Evolutionary conservation across 2,329 filamentous ascomycete genomes (phyloP).

Genomic region (Colletotrichum sp.): DNA sequence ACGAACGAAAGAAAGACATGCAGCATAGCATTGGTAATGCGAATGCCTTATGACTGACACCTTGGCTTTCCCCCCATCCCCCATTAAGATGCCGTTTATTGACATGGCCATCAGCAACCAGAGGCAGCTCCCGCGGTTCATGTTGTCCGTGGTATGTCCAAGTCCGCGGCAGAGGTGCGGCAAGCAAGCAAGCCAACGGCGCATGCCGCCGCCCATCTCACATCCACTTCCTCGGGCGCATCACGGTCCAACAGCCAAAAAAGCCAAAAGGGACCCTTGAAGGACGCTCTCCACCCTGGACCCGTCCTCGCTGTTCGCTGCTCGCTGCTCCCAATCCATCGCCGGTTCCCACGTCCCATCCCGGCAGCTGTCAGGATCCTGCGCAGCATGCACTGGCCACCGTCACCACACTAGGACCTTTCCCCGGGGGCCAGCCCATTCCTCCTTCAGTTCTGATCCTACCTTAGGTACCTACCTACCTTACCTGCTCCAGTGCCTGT

Average conservation of each 20-base stretch:
- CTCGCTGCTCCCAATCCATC: not conserved
- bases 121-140: not conserved
- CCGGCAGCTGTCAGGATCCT: constrained; percentile 17
- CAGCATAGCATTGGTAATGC: not conserved
- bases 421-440: constrained; percentile 10
- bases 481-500: not conserved
- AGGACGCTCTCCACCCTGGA: not conserved
- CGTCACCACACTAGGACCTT: constrained; percentile 11
- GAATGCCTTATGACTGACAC: not conserved
- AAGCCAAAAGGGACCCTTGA: not conserved
- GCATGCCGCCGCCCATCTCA: not conserved
- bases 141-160: not conserved
- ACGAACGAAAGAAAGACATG: not conserved
- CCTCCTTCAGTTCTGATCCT: constrained; percentile 18
- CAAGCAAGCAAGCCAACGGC: not conserved
- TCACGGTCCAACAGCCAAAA: not conserved
- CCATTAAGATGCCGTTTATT: not conserved
- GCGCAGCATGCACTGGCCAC: constrained; percentile 11
- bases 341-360: constrained; percentile 2
- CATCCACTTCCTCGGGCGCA: not conserved
- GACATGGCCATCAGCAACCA: not conserved
- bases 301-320: not conserved
- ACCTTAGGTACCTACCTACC: not conserved
- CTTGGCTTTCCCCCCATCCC: not conserved
- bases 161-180: not conserved